A percentile compares a stretch with the other conserved stretches of the same genome.
Evolutionary conservation across 169 alveolate genomes (phyloP).

Genomic region (Plasmodium gallinaceum): DNA sequence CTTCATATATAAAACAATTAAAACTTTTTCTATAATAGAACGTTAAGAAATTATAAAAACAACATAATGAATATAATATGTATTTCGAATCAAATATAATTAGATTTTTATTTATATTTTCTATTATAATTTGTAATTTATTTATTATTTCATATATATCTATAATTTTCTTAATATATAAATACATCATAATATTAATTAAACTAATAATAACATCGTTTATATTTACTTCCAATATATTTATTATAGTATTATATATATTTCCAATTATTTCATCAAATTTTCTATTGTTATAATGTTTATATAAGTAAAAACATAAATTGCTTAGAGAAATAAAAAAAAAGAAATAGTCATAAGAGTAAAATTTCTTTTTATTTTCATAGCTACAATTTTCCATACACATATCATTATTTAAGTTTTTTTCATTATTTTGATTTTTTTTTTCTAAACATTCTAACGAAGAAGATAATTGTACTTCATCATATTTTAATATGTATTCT

Average conservation of each 20-base stretch:
- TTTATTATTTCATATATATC: conserved; percentile 27
- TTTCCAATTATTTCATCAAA: conserved; percentile 35
- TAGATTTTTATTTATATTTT: conserved; percentile 3
- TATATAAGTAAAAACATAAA: conserved; percentile 52
- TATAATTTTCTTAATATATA: conserved; percentile 62
- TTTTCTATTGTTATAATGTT: conserved; percentile 45
- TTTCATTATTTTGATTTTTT: background rate
- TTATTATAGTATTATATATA: conserved; percentile 20
- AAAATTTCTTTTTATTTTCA: background rate
- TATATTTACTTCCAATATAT: conserved; percentile 4
- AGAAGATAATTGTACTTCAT: background rate
- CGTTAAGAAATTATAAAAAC: conserved; percentile 37
- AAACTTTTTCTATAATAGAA: conserved; percentile 47
- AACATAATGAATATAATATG: conserved; percentile 54
- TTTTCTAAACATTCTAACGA: background rate
- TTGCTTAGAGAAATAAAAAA: conserved; percentile 61
- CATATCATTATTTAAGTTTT: background rate
- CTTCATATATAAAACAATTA: conserved; percentile 44
- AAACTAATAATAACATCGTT: conserved; percentile 20
- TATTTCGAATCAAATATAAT: conserved; percentile 51
- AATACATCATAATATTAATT: conserved; percentile 59
- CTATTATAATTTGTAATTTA: conserved; percentile 15
- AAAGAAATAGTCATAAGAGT: conserved; percentile 25
- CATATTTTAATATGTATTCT: background rate
- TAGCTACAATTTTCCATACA: background rate